A percentile compares a stretch with the other conserved stretches of the same genome.
These are phyloP conservation scores for Pseudocercospora eumusae DNA, from an alignment of 2,329 filamentous ascomycete species.

Conservation along the genomic window DNA sequence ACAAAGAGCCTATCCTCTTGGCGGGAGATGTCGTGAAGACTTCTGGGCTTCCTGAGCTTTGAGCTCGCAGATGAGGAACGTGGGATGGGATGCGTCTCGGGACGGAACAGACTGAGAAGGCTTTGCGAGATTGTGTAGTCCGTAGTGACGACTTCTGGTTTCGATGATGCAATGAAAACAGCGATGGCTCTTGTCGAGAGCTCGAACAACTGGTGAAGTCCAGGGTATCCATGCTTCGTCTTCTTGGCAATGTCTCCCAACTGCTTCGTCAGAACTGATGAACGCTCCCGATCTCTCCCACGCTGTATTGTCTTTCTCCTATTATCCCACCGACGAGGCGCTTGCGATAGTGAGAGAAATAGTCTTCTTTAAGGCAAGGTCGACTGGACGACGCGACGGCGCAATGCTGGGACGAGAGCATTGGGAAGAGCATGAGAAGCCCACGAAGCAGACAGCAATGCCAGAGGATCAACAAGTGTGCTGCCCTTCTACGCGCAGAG, in stretches of 20 bases:
- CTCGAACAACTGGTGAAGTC: neutral
- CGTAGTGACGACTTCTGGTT: neutral
- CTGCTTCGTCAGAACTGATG: neutral
- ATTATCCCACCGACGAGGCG: neutral
- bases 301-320: neutral
- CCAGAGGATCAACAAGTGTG: too few relatives aligned
- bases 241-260: neutral
- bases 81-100: neutral
- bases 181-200: neutral
- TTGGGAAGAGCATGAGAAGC: too few relatives aligned
- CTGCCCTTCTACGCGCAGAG: too few relatives aligned
- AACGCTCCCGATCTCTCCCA: neutral
- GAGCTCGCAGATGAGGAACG: neutral
- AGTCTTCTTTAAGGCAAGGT: neutral
- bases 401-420: too few relatives aligned
- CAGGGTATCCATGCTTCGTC: neutral
- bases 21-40: neutral
- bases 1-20: neutral
- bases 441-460: too few relatives aligned
- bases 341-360: neutral
- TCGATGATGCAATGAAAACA: neutral
- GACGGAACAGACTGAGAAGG: neutral
- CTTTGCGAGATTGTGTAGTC: neutral
- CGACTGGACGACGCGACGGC: neutral
- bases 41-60: neutral